Evolutionary conservation across 2,329 filamentous ascomycete species (phyloP), one percentile per base, ranked within the genome.

Genomic region (Fusarium metavorans): DNA sequence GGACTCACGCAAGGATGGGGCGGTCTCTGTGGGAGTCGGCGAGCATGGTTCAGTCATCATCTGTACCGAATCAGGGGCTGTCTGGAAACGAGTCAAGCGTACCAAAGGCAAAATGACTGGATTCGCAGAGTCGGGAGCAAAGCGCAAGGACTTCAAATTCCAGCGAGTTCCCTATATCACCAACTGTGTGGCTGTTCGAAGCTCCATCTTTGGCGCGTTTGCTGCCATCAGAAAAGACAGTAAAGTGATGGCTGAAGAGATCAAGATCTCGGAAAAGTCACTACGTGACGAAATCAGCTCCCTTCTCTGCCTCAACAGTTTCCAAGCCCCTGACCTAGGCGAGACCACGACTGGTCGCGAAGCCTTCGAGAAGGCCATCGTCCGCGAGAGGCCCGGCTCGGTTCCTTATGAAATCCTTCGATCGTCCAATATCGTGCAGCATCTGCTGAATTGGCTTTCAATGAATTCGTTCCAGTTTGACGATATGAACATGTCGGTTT

Each of bases 41-140:
- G 95, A 98, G 80, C 93, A 98, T 81, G 97, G 95, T 3, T 97
- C 95, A 0, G 94, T 99, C 74, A 97, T 99, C 65, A 91, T 99
- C 72, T 96, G 95, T 74, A 99, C 97, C 0, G 90, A 95, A 69
- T 96, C 95, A 48, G 97, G 97, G 3, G 96, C 94, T 57, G 96
- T 98, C 0, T 99, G 96, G 96, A 92, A 92, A 76, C 92, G 96
- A 68, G 92, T 97, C 61, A 95, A 94, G 79, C 90, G 97, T 70
- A 88, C 90, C 30, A 97, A 96, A 74, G 92, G 93, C 59, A 97
- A 97, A 78, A 91, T 93, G 74, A 87, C 90, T 0, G 85, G 86
- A 2, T 82, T 83, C 23, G 62, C 84, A 14, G 85, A 84, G 5
- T 82, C 82, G 2, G 91, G 92, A 25, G 86, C 88, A 37, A 93